A percentile compares a stretch with the other conserved stretches of the same genome.
Evolutionary conservation across 306 rosid genomes (phyloP).

Genomic region (Rosa lucieae): DNA sequence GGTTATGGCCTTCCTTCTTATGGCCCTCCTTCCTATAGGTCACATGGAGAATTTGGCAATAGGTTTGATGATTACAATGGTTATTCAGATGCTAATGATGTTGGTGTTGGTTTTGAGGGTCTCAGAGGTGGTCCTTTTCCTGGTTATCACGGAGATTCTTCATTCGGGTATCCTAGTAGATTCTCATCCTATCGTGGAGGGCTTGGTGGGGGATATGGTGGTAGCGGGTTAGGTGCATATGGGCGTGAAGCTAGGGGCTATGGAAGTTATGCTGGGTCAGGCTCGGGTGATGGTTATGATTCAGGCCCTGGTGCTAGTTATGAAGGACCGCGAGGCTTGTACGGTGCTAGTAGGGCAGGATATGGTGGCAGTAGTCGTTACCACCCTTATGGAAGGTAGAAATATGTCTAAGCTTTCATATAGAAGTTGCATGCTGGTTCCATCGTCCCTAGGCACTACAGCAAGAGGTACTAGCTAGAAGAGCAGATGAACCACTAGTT

Average conservation of each 20-base stretch:
- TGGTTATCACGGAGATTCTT: conserved; percentile 41
- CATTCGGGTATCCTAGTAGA: conserved; percentile 50
- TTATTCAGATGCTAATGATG: conserved; percentile 50
- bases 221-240: conserved; percentile 42
- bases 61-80: conserved; percentile 64
- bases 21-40: conserved; percentile 40
- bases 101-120: conserved; percentile 52
- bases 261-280: conserved; percentile 41
- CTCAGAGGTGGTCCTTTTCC: conserved; percentile 47
- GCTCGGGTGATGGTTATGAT: conserved; percentile 41
- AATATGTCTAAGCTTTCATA: conserved; percentile 39
- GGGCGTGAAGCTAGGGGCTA: conserved; percentile 47
- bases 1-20: conserved; percentile 47
- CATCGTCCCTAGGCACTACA: conserved; percentile 38
- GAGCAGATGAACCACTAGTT: conserved; percentile 55
- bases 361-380: conserved; percentile 54
- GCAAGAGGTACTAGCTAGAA: conserved; percentile 54
- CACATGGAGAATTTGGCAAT: conserved; percentile 40
- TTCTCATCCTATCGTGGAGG: conserved; percentile 44
- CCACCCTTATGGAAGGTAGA: conserved; percentile 54
- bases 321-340: conserved; percentile 44
- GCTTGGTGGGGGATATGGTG: conserved; percentile 46
- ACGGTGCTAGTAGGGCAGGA: conserved; percentile 50
- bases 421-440: conserved; percentile 61
- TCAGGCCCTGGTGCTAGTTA: conserved; percentile 48